These are phyloP conservation scores for Petunia hybrid DNA, from an alignment of 305 asterid species.

Conservation along the genomic window DNA sequence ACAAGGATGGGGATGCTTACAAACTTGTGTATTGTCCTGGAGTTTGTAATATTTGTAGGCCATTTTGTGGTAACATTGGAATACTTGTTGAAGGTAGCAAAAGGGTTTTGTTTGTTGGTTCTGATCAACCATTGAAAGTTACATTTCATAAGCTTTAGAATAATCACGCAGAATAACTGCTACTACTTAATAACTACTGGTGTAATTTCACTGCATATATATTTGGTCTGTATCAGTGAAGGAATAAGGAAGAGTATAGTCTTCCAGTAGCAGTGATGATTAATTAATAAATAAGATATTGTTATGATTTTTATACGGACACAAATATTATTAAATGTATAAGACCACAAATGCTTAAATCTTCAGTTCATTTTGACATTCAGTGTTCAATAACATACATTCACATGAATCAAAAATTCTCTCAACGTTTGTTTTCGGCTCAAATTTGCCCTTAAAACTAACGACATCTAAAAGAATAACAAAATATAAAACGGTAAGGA, in stretches of 20 bases:
- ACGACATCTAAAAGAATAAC: no score
- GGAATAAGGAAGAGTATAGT: not conserved
- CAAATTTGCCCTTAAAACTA: no score
- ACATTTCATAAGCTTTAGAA: slow-evolving; percentile 14
- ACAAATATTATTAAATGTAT: no score
- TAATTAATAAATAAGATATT: not conserved
- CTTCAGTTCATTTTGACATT: no score
- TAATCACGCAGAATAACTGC: no score
- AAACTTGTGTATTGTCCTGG: slow-evolving; percentile 24
- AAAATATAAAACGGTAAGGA: no score
- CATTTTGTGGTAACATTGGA: slow-evolving; percentile 27
- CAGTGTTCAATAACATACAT: no score
- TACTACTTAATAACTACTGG: not conserved
- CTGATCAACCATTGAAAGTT: slow-evolving; percentile 24
- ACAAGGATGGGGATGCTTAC: slow-evolving; percentile 33
- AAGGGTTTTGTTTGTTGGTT: not conserved
- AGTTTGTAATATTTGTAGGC: slow-evolving; percentile 23
- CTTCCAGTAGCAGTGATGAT: not conserved
- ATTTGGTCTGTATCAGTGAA: not conserved
- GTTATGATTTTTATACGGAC: not conserved
- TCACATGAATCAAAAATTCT: no score
- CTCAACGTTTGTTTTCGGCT: no score
- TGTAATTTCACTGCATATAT: not conserved
- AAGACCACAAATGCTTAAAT: no score
- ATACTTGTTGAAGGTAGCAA: slow-evolving; percentile 10